These are phyloP conservation scores for Clathrospora elynae DNA, from an alignment of 2,329 filamentous ascomycete species.

Conservation along the genomic window DNA sequence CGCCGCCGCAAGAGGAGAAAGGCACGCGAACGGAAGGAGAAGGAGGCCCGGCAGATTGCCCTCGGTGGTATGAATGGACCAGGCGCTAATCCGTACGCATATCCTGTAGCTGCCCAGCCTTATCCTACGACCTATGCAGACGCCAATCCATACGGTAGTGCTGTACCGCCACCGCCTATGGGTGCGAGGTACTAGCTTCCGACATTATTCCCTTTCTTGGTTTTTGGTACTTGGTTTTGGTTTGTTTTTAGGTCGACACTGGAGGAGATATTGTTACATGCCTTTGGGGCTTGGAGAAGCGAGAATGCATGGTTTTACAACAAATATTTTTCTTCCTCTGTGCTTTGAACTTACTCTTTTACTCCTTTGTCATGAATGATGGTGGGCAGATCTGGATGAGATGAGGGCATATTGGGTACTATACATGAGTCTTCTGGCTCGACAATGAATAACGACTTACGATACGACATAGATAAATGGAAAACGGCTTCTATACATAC, in stretches of 20 bases:
- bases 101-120: conserved; percentile 45
- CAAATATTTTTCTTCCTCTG: conserved; percentile 4
- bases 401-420: conserved; percentile 5
- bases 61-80: conserved; percentile 43
- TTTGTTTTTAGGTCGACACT: background rate
- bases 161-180: conserved; percentile 49
- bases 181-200: conserved; percentile 43
- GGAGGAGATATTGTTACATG: conserved; percentile 6
- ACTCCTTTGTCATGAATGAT: background rate
- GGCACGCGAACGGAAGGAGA: conserved; percentile 49
- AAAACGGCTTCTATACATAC: background rate
- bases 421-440: conserved; percentile 13
- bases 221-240: background rate
- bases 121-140: conserved; percentile 52
- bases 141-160: conserved; percentile 52
- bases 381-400: background rate
- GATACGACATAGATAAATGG: conserved; percentile 17
- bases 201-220: background rate
- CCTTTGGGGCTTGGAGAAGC: conserved; percentile 3
- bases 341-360: background rate
- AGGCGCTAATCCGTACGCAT: conserved; percentile 47
- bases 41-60: conserved; percentile 52
- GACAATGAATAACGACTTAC: conserved; percentile 13
- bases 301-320: conserved; percentile 2
- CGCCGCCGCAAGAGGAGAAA: conserved; percentile 55